Evolutionary conservation across 73 alveolate species (phyloP).

Genomic region (Paramecium biaurelia): DNA sequence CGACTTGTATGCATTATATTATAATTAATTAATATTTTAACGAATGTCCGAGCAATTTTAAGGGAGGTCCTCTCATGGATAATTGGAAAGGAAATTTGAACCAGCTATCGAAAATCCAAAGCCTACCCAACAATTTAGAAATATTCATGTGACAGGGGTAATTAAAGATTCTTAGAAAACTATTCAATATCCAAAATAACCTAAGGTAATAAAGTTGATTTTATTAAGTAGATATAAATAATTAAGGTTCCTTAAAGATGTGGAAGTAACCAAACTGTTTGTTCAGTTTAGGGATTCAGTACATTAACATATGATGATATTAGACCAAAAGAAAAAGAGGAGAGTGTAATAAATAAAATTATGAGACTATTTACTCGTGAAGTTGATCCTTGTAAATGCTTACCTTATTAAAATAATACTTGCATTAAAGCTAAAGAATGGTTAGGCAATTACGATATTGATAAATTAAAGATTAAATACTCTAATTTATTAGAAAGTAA

Average conservation of each 20-base stretch:
- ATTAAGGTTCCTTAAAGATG: neutral
- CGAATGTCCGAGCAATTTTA: neutral
- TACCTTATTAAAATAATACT: neutral
- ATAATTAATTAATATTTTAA: neutral
- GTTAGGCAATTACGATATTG: neutral
- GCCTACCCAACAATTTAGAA: neutral
- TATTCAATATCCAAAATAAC: constrained; percentile 29
- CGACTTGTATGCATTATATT: constrained; percentile 2
- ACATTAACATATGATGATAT: constrained; percentile 46
- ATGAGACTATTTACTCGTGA: neutral
- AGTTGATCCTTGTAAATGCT: constrained; percentile 15
- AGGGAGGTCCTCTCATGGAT: constrained; percentile 38
- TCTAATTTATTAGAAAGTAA: neutral
- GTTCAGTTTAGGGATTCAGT: neutral
- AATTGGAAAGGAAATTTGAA: constrained; percentile 33
- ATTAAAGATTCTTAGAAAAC: neutral
- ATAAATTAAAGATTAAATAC: neutral
- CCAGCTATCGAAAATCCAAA: neutral
- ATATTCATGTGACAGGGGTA: neutral
- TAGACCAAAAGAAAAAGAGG: constrained; percentile 1
- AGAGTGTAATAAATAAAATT: constrained; percentile 3
- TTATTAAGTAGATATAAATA: neutral
- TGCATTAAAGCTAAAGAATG: neutral
- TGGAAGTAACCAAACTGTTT: neutral
- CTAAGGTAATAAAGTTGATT: neutral